Evolutionary conservation across 129 eudicot genomes (phyloP), one percentile per base, ranked within the genome.

Genomic region (Sambucus nigra): DNA sequence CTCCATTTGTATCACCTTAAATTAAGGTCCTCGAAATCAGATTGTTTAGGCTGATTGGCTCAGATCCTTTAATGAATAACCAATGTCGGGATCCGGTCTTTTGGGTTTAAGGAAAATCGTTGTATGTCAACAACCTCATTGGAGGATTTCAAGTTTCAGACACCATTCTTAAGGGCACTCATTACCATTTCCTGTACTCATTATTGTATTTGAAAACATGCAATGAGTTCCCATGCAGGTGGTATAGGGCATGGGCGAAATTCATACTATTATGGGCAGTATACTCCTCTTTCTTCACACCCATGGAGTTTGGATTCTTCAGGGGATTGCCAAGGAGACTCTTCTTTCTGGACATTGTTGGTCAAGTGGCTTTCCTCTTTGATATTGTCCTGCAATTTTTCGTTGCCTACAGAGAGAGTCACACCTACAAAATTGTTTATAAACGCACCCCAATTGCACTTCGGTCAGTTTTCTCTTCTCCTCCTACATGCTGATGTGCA

Each of bases 221-320:
- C n/a, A n/a, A n/a, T n/a, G n/a, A n/a, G n/a, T n/a, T n/a, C n/a
- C 46, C 66, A 28, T 86, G 87, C 94, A 91, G 99, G 67, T 91
- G 89, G 91, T 85, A 86, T 69, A 55, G 64, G 15, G 80, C 76
- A 40, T 92, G 99, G 99, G 84, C 76, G 61, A 82, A 82, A 23
- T 79, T 92, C 75, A 92, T 92, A 62, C 76, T 86, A 6, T 0
- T 86, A 67, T 92, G 95, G 95, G 99, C 99, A 35, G 23, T 92
- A 0, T 92, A 92, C 72, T 92, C 99, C 23, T 86, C 95, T 59
- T 82, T 82, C 67, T 92, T 92, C 62, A 92, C 99, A 18, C 99
- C 99, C 45, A 60, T 92, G 77, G 99, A 92, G 83, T 92, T 92
- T 31, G 99, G 95, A 17, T 92, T 92, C 80, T 92, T 92, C 65